Base-by-base conservation (phyloP, 2,329 filamentous ascomycete genomes). In the Zalaria obscura region DNA sequence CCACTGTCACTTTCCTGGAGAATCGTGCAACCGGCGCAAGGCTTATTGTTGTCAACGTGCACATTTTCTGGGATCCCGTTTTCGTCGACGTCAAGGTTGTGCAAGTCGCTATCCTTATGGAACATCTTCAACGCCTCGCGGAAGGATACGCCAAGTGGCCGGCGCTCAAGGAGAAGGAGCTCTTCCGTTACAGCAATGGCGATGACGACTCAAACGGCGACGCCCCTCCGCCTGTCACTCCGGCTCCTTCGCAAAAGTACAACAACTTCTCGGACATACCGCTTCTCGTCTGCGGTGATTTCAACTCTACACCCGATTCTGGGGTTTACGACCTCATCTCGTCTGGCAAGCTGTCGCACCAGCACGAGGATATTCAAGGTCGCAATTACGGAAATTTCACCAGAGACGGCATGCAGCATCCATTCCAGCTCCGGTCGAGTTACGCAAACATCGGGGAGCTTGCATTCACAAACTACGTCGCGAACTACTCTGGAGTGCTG, bases 401-500 rank as follows among this genome's bases (percentile, higher is more conserved):
- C 3, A 75, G 81, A 44, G 78, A 93, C 52, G 91, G 91, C 45
- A 94, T 96, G 62, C 80, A 83, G 47, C 91, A 98, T 61, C 87
- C 88, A 0, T 98, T 96, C 68, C 89, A 81, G 55, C 70, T 98
- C 50, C 86, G 91, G 55, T 94, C 91, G 25, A 80, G 87, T 3
- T 98, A 98, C 60, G 76, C 76, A 31, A 76, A 83, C 48, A 80
- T 93, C 40, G 83, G 87, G 44, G 85, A 94, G 58, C 67, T 96
- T 52, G 78, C 78, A 4, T 98, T 94, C 61, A 98, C 91, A 37
- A 98, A 98, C 63, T 98, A 96, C 63, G 93, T 87, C 9, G 88
- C 91, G 1, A 78, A 78, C n/a, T 98, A 95, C 64, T 76, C 77
- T 40, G 88, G 87, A 47, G 84, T 93, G 43, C 83, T 98, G 50